Conservation (phyloP, 345 rosid species). For the Balakata baccata region DNA sequence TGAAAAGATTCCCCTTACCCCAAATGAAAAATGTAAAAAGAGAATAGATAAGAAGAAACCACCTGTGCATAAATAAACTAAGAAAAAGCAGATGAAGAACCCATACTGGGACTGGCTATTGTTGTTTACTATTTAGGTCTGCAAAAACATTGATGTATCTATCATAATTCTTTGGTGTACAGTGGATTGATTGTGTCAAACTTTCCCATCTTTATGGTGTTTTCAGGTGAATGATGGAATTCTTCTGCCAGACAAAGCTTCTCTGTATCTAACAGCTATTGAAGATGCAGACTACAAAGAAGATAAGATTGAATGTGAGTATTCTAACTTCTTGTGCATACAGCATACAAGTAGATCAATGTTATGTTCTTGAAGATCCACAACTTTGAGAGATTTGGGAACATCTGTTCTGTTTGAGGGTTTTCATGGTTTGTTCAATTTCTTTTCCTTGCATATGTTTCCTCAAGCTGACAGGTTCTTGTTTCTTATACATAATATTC, state of each 20-base stretch:
- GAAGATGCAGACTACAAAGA: slow-evolving; percentile 98
- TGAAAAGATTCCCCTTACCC: too few relatives aligned
- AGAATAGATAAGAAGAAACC: background rate
- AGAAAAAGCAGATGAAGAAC: too few relatives aligned
- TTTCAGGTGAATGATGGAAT: slow-evolving; percentile 71
- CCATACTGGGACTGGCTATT: background rate
- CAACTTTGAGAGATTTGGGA: background rate
- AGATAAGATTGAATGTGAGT: slow-evolving; percentile 91
- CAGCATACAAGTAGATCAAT: background rate
- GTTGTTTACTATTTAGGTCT: background rate
- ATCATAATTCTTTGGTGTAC: background rate
- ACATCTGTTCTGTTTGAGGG: background rate
- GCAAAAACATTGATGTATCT: background rate
- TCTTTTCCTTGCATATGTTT: background rate
- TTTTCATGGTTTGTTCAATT: slow-evolving; percentile 4
- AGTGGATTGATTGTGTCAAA: background rate
- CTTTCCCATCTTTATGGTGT: background rate
- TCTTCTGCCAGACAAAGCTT: slow-evolving; percentile 90
- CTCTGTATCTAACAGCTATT: slow-evolving; percentile 81
- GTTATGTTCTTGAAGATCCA: background rate
- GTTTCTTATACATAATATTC: slow-evolving; percentile 7
- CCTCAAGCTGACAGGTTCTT: background rate
- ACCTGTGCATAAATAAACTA: background rate
- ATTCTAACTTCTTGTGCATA: background rate
- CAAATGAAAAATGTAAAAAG: too few relatives aligned